These are phyloP conservation scores for Turritis glabra DNA, from an alignment of 345 rosid genomes.

Conservation along the genomic window DNA sequence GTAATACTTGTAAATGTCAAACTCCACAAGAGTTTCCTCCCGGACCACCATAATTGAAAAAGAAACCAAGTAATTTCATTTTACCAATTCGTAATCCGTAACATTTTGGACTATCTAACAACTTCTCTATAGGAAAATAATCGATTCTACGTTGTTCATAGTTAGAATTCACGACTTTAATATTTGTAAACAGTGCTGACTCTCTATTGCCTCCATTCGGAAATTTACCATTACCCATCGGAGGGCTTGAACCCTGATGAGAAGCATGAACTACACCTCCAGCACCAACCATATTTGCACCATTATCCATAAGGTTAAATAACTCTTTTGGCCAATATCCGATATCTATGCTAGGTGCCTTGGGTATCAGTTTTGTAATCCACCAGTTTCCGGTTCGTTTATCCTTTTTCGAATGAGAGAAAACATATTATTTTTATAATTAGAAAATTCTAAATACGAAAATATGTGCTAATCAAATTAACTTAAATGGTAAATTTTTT, in stretches of 20 bases:
- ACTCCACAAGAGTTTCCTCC: background rate
- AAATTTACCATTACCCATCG: constrained; percentile 22
- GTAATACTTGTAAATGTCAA: background rate
- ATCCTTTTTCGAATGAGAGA: background rate
- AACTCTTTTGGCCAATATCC: constrained; percentile 20
- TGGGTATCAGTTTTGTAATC: background rate
- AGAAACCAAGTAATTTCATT: background rate
- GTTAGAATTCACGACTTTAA: background rate
- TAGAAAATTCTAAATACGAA: background rate
- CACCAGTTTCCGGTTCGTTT: constrained; percentile 2
- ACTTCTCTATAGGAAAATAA: background rate
- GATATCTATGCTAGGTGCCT: background rate
- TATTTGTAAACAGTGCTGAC: background rate
- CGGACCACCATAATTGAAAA: background rate
- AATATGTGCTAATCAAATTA: background rate
- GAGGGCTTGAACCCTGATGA: background rate
- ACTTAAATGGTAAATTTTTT: background rate
- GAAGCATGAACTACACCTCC: constrained; percentile 19
- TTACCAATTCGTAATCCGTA: background rate
- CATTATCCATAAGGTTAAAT: background rate
- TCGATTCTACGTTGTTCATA: background rate
- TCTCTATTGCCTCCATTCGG: background rate
- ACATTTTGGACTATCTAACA: constrained; percentile 10
- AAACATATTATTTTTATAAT: background rate
- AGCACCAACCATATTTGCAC: background rate